phyloP scores from a whole-genome alignment of 148 eudicot species.

The Mesembryanthemum crystallinum region DNA sequence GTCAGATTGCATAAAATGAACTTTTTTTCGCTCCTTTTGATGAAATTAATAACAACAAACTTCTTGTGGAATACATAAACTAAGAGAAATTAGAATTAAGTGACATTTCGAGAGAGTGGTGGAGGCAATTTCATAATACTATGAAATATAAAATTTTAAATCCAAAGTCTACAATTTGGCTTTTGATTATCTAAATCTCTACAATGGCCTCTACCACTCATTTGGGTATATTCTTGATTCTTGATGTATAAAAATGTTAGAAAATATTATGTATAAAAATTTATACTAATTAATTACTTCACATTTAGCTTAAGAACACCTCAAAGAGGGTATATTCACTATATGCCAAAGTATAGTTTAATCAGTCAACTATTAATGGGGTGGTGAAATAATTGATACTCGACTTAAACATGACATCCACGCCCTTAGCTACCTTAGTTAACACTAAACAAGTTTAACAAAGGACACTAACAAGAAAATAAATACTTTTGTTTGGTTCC shows the following conservation, averaged over 20 bases:
- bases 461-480: not conserved
- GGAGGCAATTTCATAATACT: not conserved
- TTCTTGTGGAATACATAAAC: too few species aligned
- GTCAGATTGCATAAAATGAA: too few species aligned
- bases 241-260: not conserved
- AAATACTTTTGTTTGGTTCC: too few species aligned
- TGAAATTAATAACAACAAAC: too few species aligned
- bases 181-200: too few species aligned
- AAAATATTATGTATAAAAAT: not conserved
- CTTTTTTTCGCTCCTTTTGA: too few species aligned
- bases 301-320: not conserved
- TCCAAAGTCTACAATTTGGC: not conserved
- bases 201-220: slow-evolving; percentile 20
- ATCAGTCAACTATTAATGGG: slow-evolving; percentile 15
- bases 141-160: not conserved
- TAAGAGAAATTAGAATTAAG: too few species aligned
- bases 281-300: not conserved
- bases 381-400: not conserved
- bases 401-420: slow-evolving; percentile 14
- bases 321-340: slow-evolving; percentile 10
- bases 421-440: not conserved
- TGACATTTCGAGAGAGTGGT: not conserved
- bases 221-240: slow-evolving; percentile 26
- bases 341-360: slow-evolving; percentile 16
- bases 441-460: not conserved